phyloP scores from a whole-genome alignment of 768 basidiomycete species.

The Auricularia heimuer region DNA sequence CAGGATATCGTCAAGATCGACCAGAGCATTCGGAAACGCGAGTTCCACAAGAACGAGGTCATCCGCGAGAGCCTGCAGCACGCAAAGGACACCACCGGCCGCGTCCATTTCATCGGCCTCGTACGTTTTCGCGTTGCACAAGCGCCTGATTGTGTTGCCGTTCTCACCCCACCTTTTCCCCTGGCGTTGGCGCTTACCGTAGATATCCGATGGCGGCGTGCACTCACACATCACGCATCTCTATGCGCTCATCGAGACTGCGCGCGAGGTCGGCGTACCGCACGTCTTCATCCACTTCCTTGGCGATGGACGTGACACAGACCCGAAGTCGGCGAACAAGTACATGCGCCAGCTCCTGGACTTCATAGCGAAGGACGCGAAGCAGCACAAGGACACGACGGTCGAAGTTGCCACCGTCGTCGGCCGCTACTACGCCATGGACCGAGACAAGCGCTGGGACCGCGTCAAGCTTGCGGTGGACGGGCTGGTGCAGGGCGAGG shows the following conservation, averaged over 20 bases:
- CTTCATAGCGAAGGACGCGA: conserved; percentile 40
- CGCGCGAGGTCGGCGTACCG: conserved; percentile 76
- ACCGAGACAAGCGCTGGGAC: conserved; percentile 95
- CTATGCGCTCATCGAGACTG: conserved; percentile 81
- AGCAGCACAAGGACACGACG: conserved; percentile 45
- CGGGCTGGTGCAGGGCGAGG: conserved; percentile 63
- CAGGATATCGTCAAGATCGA: conserved; percentile 97
- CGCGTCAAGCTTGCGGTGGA: conserved; percentile 84
- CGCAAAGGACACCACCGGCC: conserved; percentile 74
- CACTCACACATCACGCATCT: conserved; percentile 91
- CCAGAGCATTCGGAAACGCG: conserved; percentile 77
- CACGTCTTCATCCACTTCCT: conserved; percentile 90
- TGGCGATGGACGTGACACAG: conserved; percentile 91
- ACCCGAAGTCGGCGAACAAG: conserved; percentile 68
- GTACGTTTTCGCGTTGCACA: conserved; percentile 30
- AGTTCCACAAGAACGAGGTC: conserved; percentile 68
- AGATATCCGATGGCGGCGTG: conserved; percentile 95
- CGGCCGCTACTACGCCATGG: conserved; percentile 95
- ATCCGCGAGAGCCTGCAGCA: conserved; percentile 66
- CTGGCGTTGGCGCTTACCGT: neutral
- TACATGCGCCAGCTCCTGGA: conserved; percentile 71
- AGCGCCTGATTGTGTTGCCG: too few relatives aligned
- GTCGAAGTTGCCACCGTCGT: conserved; percentile 79
- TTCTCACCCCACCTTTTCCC: neutral
- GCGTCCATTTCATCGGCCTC: conserved; percentile 82